phyloP scores from a whole-genome alignment of 805 yeast species.

The Candida cerambycidarum region DNA sequence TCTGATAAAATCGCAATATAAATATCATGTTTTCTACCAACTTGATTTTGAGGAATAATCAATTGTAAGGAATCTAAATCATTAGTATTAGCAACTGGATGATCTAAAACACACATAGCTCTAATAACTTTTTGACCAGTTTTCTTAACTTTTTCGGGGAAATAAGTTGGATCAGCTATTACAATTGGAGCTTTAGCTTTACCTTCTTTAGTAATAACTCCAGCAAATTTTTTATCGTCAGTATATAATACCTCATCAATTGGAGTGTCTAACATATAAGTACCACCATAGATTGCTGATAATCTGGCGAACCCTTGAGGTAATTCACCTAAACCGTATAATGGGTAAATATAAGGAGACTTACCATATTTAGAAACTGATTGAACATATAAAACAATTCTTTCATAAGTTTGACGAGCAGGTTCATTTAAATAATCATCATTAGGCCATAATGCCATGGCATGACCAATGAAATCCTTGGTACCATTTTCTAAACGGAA shows the following conservation, averaged over 20 bases:
- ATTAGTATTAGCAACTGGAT: constrained; percentile 79
- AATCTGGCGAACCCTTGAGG: constrained; percentile 99
- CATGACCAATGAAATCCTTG: constrained; percentile 95
- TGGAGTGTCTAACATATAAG: constrained; percentile 96
- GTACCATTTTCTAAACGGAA: constrained; percentile 92
- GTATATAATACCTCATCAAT: constrained; percentile 79
- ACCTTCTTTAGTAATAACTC: constrained; percentile 91
- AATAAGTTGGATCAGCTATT: constrained; percentile 97
- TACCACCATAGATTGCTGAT: constrained; percentile 97
- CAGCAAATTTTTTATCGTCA: constrained; percentile 66
- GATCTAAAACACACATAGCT: constrained; percentile 86
- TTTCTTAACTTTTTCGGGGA: constrained; percentile 76
- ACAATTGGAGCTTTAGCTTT: constrained; percentile 88
- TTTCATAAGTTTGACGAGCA: constrained; percentile 86
- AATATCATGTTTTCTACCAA: constrained; percentile 88
- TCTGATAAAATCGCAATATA: constrained; percentile 88
- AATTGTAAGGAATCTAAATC: constrained; percentile 90
- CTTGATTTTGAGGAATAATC: constrained; percentile 95
- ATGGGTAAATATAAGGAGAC: constrained; percentile 93
- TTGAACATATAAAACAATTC: constrained; percentile 81
- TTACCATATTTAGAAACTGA: constrained; percentile 94
- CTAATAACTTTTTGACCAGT: constrained; percentile 76
- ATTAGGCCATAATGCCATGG: constrained; percentile 96
- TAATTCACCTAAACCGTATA: constrained; percentile 94
- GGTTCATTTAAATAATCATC: constrained; percentile 87